A percentile compares a stretch with the other conserved stretches of the same genome.
Evolutionary conservation across 1,284 basidiomycete genomes (phyloP).

Genomic region (Puccinia triticina): DNA sequence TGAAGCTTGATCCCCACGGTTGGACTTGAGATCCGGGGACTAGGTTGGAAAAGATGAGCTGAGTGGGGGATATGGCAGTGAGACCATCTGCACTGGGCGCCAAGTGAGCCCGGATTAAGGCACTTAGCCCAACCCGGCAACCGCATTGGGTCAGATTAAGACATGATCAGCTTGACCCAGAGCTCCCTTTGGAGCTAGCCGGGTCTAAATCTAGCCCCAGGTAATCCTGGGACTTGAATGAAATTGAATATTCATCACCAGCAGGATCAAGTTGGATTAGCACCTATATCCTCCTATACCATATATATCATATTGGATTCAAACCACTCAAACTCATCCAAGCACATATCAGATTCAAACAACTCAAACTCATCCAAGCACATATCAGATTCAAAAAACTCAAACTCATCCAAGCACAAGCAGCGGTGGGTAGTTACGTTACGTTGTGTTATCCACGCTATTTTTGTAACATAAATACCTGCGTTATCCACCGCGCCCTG

Average conservation of each 20-base stretch:
- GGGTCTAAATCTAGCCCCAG: not conserved
- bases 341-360: not conserved
- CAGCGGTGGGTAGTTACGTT: no score
- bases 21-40: no score
- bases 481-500: no score
- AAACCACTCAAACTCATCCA: not conserved
- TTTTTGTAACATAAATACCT: no score
- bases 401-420: not conserved
- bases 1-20: no score
- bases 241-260: not conserved
- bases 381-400: not conserved
- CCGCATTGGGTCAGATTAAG: slow-evolving; percentile 1
- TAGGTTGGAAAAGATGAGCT: no score
- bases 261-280: not conserved
- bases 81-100: not conserved
- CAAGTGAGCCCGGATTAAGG: not conserved
- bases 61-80: no score
- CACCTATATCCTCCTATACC: not conserved
- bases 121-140: not conserved
- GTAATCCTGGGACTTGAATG: not conserved
- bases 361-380: not conserved
- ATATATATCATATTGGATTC: not conserved
- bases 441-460: no score
- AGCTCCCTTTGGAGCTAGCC: not conserved
- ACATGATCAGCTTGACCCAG: not conserved